Evolutionary conservation across 768 basidiomycete genomes (phyloP).

Genomic region (Gyrodon lividus): DNA sequence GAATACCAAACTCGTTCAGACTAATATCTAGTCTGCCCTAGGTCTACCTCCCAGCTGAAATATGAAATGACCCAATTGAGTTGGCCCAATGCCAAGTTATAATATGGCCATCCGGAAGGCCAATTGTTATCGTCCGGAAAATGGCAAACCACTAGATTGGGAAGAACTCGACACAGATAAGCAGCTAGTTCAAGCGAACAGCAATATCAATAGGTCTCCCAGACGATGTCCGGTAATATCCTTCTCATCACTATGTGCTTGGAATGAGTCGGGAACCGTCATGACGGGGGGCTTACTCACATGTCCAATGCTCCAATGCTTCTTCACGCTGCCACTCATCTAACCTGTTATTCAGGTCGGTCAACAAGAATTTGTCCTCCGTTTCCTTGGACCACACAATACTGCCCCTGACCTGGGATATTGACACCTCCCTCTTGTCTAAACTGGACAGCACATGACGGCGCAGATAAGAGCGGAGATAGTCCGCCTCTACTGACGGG

Average conservation of each 20-base stretch:
- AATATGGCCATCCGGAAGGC: no score
- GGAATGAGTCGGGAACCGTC: conserved; percentile 2
- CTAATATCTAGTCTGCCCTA: no score
- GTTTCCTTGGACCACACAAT: conserved; percentile 22
- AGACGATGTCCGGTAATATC: conserved; percentile 66
- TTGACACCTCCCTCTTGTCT: conserved; percentile 51
- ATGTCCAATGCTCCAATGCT: conserved; percentile 72
- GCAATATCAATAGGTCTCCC: conserved; percentile 68
- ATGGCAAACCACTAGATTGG: background rate
- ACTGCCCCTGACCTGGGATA: conserved; percentile 37
- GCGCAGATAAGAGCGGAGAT: conserved; percentile 67
- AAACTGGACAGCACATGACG: conserved; percentile 55
- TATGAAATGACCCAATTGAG: no score
- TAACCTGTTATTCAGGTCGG: conserved; percentile 61
- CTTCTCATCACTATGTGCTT: conserved; percentile 66
- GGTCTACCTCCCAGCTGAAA: no score
- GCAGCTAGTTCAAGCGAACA: background rate
- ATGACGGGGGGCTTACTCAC: conserved; percentile 40
- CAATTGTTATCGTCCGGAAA: background rate
- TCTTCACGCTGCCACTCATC: conserved; percentile 64
- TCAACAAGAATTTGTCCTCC: conserved; percentile 53
- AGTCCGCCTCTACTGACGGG: conserved; percentile 51
- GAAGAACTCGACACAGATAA: background rate
- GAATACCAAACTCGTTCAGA: no score
- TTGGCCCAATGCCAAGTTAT: no score